Percentiles rank a stretch among this genome's conserved stretches.
phyloP scores from a whole-genome alignment of 2,329 filamentous ascomycete species.

The Arthrobotrys conoides region DNA sequence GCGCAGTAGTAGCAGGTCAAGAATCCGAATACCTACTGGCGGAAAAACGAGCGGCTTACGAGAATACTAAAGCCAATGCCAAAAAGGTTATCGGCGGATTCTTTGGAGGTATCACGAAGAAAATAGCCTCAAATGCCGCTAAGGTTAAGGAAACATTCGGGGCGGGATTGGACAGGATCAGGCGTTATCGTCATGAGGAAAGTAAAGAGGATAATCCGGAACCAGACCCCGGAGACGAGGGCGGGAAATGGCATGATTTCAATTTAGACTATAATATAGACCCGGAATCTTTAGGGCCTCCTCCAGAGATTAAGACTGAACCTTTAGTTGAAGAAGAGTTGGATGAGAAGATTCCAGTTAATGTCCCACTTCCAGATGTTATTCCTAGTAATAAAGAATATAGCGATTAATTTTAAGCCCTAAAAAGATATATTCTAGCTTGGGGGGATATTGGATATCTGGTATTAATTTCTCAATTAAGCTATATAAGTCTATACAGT shows the following conservation, averaged over 20 bases:
- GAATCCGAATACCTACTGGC: background rate
- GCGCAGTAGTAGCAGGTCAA: background rate
- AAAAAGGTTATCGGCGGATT: background rate
- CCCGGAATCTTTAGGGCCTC: background rate
- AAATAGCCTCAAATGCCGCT: background rate
- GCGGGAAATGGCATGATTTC: background rate
- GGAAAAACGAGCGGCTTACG: background rate
- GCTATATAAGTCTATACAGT: no score
- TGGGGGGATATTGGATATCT: no score
- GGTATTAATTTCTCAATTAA: no score
- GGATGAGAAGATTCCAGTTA: background rate
- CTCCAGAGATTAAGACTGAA: background rate
- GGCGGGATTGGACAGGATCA: background rate
- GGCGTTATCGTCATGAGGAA: background rate
- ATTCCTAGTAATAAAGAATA: background rate
- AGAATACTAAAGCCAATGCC: background rate
- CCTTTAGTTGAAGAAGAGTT: background rate
- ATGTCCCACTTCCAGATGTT: background rate
- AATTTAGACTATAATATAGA: slow-evolving; percentile 2
- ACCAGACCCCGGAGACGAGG: background rate
- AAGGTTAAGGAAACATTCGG: background rate
- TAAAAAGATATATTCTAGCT: no score
- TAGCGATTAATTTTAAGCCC: background rate
- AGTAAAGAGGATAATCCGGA: background rate
- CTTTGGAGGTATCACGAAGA: background rate